Percentiles rank a stretch among this genome's conserved stretches.
Evolutionary conservation across 345 rosid species (phyloP).

Genomic region (Lumnitzera littorea): DNA sequence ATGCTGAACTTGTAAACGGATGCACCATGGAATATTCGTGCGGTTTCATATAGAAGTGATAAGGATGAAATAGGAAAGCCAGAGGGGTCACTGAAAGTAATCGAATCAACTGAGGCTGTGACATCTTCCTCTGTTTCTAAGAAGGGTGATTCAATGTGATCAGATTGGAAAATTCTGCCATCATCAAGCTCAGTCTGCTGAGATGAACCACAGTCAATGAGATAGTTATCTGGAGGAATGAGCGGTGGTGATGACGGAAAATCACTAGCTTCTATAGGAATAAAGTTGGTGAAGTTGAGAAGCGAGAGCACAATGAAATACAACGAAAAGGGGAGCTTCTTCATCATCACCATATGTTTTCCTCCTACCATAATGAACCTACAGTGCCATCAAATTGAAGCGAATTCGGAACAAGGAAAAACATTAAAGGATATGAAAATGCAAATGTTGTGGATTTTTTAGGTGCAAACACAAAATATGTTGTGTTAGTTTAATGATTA

Average conservation of each 20-base stretch:
- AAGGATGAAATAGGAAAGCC: constrained; percentile 13
- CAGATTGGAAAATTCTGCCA: constrained; percentile 68
- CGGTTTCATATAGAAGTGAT: constrained; percentile 33
- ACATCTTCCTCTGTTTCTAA: constrained; percentile 50
- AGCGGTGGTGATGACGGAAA: constrained; percentile 9
- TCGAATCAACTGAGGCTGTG: constrained; percentile 33
- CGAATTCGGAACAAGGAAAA: too few relatives aligned
- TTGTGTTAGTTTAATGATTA: too few relatives aligned
- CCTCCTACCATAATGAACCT: too few relatives aligned
- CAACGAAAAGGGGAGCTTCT: too few relatives aligned
- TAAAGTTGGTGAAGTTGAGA: constrained; percentile 2
- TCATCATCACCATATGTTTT: too few relatives aligned
- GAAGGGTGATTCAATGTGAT: constrained; percentile 32
- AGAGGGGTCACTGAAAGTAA: constrained; percentile 12
- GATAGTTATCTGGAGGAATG: constrained; percentile 54
- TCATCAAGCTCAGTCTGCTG: constrained; percentile 50
- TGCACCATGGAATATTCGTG: constrained; percentile 38
- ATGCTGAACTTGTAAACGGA: constrained; percentile 42
- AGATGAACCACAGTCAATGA: constrained; percentile 69
- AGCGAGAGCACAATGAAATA: constrained; percentile 14
- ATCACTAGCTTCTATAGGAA: neutral
- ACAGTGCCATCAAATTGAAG: too few relatives aligned
- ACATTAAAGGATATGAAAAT: too few relatives aligned
- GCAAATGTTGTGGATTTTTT: too few relatives aligned
- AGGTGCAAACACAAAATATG: too few relatives aligned